Base-by-base conservation (phyloP, 1,284 basidiomycete species). In the Xerocomus subilludens region DNA sequence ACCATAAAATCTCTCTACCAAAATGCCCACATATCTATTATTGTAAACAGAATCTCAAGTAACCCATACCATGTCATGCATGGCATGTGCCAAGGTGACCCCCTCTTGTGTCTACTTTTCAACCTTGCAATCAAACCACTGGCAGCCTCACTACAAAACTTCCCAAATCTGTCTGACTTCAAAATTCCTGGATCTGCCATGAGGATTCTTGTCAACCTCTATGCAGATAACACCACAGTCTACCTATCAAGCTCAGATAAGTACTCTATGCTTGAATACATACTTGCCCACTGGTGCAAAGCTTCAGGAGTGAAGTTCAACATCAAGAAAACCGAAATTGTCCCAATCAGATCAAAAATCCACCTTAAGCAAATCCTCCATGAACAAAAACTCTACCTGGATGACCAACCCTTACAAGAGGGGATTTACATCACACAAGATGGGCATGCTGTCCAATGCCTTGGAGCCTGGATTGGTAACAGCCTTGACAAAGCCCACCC, bases 61-160 rank as follows among this genome's bases (percentile, higher is more conserved):
- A 25, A 25, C 23, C 32, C 68, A 5, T 87, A 82, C 76, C 67
- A 68, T 30, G 74, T 87, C 7, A 80, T 63, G 0, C 64, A 85
- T 67, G 86, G 86, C 0, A 86, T 88, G 5, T 4, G 84, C 45
- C 85, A 87, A 73, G 85, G 84, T 0, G 83, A 86, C 77, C 85
- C 84, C 2, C 71, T 86, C 1, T 88, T 85, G 0, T 87, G 86
- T 75, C 79, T 87, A 0, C 79, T 88, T 0, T 87, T 86, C 33
- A 73, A 87, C 66, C 56, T 79, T 0, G 73, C 71, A 0, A 79
- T 79, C 0, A 69, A 78, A 35, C 77, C 73, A 2, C 70, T 79
- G 0, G 71, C 71, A 75, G 84, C 27, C 32, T 70, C 18, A 1
- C 47, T 78, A 9, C 5, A 35, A 1, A 71, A 56, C 5, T 1